phyloP scores from a whole-genome alignment of 106 monocot genomes.

The Hemerocallis citrina region DNA sequence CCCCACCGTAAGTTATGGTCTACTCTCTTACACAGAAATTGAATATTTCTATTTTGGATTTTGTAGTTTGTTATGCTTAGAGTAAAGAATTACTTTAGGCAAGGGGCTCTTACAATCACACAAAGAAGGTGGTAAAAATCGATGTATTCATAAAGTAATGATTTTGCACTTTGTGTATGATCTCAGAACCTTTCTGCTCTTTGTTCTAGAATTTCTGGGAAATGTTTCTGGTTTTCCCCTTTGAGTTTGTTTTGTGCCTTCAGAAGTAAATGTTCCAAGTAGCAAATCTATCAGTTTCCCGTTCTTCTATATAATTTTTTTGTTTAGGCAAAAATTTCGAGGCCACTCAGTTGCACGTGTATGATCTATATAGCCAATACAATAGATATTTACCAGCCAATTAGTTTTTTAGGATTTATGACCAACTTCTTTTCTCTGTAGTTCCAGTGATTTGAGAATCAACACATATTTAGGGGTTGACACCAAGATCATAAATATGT shows the following conservation, averaged over 20 bases:
- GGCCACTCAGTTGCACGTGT: not conserved
- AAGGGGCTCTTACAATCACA: not conserved
- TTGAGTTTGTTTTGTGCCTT: not conserved
- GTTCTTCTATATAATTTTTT: not conserved
- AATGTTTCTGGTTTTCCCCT: not conserved
- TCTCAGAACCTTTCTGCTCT: not conserved
- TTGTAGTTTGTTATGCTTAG: not conserved
- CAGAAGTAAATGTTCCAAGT: not conserved
- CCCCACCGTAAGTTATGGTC: conserved; percentile 51
- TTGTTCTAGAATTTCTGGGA: too few species aligned
- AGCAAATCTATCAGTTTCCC: not conserved
- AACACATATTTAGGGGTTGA: not conserved
- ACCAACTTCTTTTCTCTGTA: too few species aligned
- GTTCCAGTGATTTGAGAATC: not conserved
- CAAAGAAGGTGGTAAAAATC: not conserved
- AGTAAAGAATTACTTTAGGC: not conserved
- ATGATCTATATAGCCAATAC: not conserved
- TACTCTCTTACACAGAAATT: not conserved
- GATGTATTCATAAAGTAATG: not conserved
- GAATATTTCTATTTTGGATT: not conserved
- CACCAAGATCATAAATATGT: not conserved
- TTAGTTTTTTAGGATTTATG: too few species aligned
- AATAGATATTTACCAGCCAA: not conserved
- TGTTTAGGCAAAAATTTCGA: not conserved
- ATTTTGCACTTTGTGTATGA: not conserved